Conservation (phyloP, 208 protist genomes). For the Phytomonas sp. region DNA sequence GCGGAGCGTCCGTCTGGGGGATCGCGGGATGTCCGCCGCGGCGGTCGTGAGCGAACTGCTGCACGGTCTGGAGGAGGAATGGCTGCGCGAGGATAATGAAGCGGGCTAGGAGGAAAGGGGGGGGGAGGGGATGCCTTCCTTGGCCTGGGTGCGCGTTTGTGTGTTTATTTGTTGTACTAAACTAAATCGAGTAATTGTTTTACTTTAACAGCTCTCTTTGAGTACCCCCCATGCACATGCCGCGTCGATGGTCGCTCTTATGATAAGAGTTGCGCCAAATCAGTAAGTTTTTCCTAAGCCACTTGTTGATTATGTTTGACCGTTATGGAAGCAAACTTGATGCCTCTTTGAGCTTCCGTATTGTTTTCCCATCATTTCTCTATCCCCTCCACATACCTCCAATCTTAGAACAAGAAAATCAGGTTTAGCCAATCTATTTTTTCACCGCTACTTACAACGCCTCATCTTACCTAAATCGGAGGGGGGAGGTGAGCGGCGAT, state of each 20-base stretch:
- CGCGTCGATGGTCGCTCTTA: no score
- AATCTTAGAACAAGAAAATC: conserved; percentile 7
- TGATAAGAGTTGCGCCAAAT: no score
- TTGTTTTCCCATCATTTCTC: conserved; percentile 11
- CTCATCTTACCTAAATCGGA: neutral
- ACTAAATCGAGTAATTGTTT: no score
- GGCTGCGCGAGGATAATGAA: conserved; percentile 80
- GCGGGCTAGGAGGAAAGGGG: conserved; percentile 8
- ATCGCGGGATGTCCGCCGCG: conserved; percentile 78
- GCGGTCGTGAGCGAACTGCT: conserved; percentile 59
- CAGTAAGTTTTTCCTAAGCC: no score
- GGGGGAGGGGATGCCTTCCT: no score
- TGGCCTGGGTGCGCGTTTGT: no score
- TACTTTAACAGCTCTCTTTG: no score
- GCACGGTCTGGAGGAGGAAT: conserved; percentile 79
- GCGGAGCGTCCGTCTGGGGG: conserved; percentile 53
- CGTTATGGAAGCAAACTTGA: no score
- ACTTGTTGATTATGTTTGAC: no score
- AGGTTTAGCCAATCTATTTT: neutral
- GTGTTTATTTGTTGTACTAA: no score
- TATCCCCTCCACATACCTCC: conserved; percentile 5
- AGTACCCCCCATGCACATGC: no score
- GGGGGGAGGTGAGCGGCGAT: no score
- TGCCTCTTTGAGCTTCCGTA: neutral
- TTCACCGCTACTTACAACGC: neutral